These are phyloP conservation scores for Alternaria brassicicola DNA, from an alignment of 2,329 filamentous ascomycete genomes.

Conservation along the genomic window DNA sequence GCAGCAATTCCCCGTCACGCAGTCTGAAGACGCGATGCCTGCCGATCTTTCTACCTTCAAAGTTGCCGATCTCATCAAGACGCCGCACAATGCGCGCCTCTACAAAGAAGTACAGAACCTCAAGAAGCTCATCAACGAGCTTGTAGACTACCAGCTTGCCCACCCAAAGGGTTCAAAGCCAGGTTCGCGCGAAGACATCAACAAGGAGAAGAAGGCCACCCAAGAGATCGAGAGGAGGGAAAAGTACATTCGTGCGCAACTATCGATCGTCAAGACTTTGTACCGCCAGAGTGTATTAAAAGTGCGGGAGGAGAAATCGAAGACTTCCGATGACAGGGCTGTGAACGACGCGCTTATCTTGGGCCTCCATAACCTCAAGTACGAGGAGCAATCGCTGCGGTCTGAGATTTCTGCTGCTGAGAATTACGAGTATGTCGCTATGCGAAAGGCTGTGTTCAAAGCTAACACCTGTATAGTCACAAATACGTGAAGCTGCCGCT, in stretches of 20 bases:
- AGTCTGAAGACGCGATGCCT: conserved; percentile 14
- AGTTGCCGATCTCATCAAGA: conserved; percentile 35
- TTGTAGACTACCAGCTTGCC: conserved; percentile 40
- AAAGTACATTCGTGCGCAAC: conserved; percentile 76
- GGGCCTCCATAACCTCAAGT: conserved; percentile 93
- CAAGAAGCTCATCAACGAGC: conserved; percentile 39
- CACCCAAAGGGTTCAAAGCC: conserved; percentile 32
- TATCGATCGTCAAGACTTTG: conserved; percentile 65
- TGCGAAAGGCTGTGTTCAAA: not conserved
- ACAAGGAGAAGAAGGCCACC: conserved; percentile 31
- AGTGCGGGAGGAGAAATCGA: conserved; percentile 82
- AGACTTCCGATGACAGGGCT: conserved; percentile 84
- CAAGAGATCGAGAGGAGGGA: conserved; percentile 55
- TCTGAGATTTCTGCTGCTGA: conserved; percentile 92
- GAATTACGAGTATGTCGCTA: conserved; percentile 76
- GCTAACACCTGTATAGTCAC: conserved; percentile 63
- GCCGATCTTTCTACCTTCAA: conserved; percentile 30
- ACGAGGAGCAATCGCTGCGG: conserved; percentile 89
- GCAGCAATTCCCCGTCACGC: not conserved
- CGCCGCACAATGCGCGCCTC: conserved; percentile 38
- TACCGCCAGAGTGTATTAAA: conserved; percentile 82
- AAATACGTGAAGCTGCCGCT: conserved; percentile 86
- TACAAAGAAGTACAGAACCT: conserved; percentile 42
- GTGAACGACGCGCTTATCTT: conserved; percentile 92
- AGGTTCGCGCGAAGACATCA: conserved; percentile 28